Evolutionary conservation across 2,329 filamentous ascomycete genomes (phyloP).

Genomic region (Fusarium sp.): DNA sequence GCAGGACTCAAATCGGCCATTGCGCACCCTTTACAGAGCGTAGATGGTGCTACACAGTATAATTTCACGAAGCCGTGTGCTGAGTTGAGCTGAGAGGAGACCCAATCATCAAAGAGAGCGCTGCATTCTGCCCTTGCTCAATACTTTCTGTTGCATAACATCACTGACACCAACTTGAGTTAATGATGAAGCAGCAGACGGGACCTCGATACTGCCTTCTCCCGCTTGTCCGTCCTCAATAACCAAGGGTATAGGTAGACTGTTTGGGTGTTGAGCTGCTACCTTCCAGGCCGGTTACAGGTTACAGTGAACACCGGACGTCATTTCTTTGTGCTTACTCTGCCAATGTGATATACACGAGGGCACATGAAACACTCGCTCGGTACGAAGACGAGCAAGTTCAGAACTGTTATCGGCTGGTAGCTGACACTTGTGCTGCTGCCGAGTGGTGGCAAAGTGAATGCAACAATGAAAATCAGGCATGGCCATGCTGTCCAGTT

Average conservation of each 20-base stretch:
- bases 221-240: constrained; percentile 17
- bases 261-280: neutral
- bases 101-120: constrained; percentile 9
- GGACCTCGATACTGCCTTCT: neutral
- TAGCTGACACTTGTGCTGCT: neutral
- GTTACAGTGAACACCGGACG: neutral
- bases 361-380: neutral
- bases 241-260: constrained; percentile 7
- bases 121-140: constrained; percentile 1
- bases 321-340: constrained; percentile 14
- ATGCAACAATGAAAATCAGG: neutral
- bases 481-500: neutral
- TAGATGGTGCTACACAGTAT: constrained; percentile 5
- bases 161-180: neutral
- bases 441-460: neutral
- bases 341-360: neutral
- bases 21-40: constrained; percentile 3
- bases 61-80: neutral
- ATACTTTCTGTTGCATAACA: constrained; percentile 4
- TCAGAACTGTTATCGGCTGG: neutral
- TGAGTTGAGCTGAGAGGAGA: constrained; percentile 1
- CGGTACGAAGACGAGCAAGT: neutral
- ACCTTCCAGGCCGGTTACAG: neutral
- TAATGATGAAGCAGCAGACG: neutral
- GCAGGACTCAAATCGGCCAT: constrained; percentile 3